Conservation (phyloP, 2,329 filamentous ascomycete species). For the Beauveria bassiana region DNA sequence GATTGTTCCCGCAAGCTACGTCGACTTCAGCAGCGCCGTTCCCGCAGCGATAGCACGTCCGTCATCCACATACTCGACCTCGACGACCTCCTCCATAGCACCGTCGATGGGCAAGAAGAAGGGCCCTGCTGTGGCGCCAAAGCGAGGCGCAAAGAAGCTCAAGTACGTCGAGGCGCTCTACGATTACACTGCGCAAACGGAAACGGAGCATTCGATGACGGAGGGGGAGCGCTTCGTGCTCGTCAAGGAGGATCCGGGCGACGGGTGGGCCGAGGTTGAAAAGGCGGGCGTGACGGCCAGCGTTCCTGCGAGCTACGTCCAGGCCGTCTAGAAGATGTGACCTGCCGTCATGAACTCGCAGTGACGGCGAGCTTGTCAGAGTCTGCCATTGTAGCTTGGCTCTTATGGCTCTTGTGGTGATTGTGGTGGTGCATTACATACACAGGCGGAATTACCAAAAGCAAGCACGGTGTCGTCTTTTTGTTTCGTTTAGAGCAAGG, state of each 20-base stretch:
- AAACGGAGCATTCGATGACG: slow-evolving; percentile 79
- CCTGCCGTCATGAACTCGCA: not conserved
- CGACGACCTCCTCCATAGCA: slow-evolving; percentile 33
- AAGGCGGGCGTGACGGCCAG: slow-evolving; percentile 79
- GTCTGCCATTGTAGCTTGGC: not conserved
- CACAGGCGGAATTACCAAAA: not conserved
- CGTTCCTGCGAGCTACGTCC: slow-evolving; percentile 90
- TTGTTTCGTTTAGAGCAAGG: not conserved
- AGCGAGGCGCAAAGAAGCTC: slow-evolving; percentile 84
- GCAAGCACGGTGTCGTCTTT: not conserved
- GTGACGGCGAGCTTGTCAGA: slow-evolving; percentile 4
- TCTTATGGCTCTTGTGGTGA: not conserved
- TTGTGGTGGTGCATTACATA: not conserved
- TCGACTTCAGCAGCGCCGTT: slow-evolving; percentile 54
- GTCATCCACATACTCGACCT: slow-evolving; percentile 70
- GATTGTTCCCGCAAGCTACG: slow-evolving; percentile 78
- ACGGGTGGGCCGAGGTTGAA: slow-evolving; percentile 97
- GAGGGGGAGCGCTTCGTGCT: slow-evolving; percentile 91
- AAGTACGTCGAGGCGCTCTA: slow-evolving; percentile 91
- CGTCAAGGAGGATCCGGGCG: slow-evolving; percentile 77
- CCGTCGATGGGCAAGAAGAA: slow-evolving; percentile 61
- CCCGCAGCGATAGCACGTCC: slow-evolving; percentile 49
- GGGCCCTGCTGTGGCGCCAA: slow-evolving; percentile 84
- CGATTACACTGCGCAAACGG: slow-evolving; percentile 79
- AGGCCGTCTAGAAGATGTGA: slow-evolving; percentile 50